Evolutionary conservation across 768 basidiomycete species (phyloP), one percentile per base, ranked within the genome.

Genomic region (Brasilioporus rufonigricans): DNA sequence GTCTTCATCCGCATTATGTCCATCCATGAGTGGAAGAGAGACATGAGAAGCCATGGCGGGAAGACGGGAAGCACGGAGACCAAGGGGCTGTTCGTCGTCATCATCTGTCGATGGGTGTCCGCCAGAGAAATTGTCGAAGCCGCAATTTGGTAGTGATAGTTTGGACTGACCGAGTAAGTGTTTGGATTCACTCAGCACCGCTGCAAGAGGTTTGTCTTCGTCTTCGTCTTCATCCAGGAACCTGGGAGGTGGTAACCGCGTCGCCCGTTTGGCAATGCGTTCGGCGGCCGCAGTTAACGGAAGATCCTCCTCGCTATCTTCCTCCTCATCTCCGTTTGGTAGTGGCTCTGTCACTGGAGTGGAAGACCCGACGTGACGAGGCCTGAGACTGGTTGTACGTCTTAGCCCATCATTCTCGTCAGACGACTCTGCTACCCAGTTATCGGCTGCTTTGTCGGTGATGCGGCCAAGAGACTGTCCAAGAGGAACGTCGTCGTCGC

Each of bases 221-320:
- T 85, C 83, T 9, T 79, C 79, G 77, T 81, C 48, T 79, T 81
- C 29, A 66, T 84, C 62, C 27, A 48, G 4, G 31, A 57, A 29
- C 27, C 38, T 44, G 35, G 61, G n/a, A n/a, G n/a, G 65, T 56
- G 64, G 57, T 33, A 62, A 53, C 33, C 71, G 61, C 11, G 71
- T 73, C 24, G 69, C 74, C 44, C 83, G 80, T 55, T 78, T 77
- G 21, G 72, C 71, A n/a, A 77, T 82, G 33, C 81, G 80, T 51
- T 76, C 74, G n/a, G 84, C 73, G 9, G 86, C 81, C 3, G 80
- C 81, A 24, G 84, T 82, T 10, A 93, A 76, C 3, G 92, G 92
- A 40, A 91, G 60, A 71, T 93, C 91, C 59, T 93, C 91, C 50
- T 91, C 91, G 57, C 87, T 89, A 57, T 84, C n/a, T n/a, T n/a